Evolutionary conservation across 306 rosid species (phyloP), one percentile per base, ranked within the genome.

Genomic region (Malus asiatica): DNA sequence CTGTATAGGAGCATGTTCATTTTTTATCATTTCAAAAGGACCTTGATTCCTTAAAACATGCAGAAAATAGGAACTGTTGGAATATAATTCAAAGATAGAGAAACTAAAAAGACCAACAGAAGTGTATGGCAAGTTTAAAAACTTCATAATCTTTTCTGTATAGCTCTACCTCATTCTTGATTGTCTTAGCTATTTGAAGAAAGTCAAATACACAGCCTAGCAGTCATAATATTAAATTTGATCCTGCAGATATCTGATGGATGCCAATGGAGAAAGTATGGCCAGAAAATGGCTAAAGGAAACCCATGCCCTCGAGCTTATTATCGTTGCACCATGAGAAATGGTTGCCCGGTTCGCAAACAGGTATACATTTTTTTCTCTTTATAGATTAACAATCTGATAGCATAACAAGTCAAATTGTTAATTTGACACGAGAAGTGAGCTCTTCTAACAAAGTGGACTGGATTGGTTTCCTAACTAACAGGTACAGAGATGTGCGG

Each of bases 251-350:
- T 89, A 63, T 79, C 89, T 15, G 95, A 90, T 70, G 95, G 95
- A 72, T 90, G 95, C 79, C 92, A 90, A 63, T 90, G 95, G 95
- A 70, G 95, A 74, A 90, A 90, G 72, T 90, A 90, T 57, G 95
- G 95, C 13, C 95, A 90, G 72, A 90, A 90, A 66, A 90, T 88
- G 92, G 95, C 95, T 3, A 90, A 90, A 83, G 92, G 95, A 77
- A 90, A 88, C 57, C 95, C 95, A 74, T 88, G 86, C 73, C 95
- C 95, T 48, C 78, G 95, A 73, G 88, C 92, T 42, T 90, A 90
- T 74, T 90, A 90, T 83, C 95, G 95, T 27, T 90, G 95, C 68
- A 87, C 95, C 5, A 88, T 90, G 92, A 88, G 86, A 25, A 78
- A 69, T 62, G 84, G 87, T 35, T 90, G 95, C 52, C 89, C 92